A percentile compares a stretch with the other conserved stretches of the same genome.
These are phyloP conservation scores for Fusarium pininemorale DNA, from an alignment of 2,329 filamentous ascomycete genomes.

Conservation along the genomic window DNA sequence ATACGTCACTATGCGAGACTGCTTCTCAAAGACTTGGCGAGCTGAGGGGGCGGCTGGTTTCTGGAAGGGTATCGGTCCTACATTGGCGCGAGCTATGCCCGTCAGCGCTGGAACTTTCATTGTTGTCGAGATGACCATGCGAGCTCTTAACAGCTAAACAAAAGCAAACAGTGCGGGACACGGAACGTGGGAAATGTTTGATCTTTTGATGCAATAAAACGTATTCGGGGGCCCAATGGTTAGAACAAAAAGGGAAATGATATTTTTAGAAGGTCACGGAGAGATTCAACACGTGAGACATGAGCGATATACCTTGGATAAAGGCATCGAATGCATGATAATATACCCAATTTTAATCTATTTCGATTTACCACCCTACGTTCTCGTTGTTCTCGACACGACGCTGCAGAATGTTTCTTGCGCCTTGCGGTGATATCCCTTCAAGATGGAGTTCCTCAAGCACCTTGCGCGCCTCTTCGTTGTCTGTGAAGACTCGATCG, in stretches of 20 bases:
- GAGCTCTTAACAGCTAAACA: slow-evolving; percentile 60
- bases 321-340: slow-evolving; percentile 10
- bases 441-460: slow-evolving; percentile 70
- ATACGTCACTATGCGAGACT: slow-evolving; percentile 87
- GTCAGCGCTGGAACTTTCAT: slow-evolving; percentile 98
- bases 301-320: slow-evolving; percentile 2
- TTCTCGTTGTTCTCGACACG: slow-evolving; percentile 70
- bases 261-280: slow-evolving; percentile 26
- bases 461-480: slow-evolving; percentile 65
- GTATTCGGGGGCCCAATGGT: not conserved
- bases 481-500: slow-evolving; percentile 66
- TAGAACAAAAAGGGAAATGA: slow-evolving; percentile 17
- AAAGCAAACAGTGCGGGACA: not conserved
- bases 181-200: not conserved
- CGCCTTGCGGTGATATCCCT: slow-evolving; percentile 69
- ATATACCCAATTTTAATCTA: slow-evolving; percentile 34
- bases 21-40: slow-evolving; percentile 83
- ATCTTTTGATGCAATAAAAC: slow-evolving; percentile 9
- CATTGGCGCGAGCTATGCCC: slow-evolving; percentile 92
- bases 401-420: slow-evolving; percentile 71
- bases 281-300: slow-evolving; percentile 14
- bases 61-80: slow-evolving; percentile 94
- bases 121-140: slow-evolving; percentile 75
- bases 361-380: slow-evolving; percentile 46
- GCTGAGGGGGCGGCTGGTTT: slow-evolving; percentile 83